Conservation (phyloP, 2,329 filamentous ascomycete species). For the Dothideomycetidae sp. region DNA sequence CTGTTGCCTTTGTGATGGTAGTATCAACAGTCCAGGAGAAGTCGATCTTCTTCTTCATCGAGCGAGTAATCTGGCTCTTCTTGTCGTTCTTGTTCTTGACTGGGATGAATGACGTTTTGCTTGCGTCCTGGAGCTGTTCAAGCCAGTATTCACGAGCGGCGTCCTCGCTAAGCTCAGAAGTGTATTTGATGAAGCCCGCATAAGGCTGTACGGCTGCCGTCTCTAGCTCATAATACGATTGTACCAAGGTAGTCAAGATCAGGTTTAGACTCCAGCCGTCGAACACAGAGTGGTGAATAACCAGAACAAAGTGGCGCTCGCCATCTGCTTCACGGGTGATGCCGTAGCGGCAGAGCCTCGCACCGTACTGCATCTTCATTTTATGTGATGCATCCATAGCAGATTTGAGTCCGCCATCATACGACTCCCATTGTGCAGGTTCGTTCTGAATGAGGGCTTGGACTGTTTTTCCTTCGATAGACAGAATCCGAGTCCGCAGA, state of each 20-base stretch:
- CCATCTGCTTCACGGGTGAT: not conserved
- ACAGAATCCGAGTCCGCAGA: slow-evolving; percentile 1
- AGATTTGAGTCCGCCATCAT: not conserved
- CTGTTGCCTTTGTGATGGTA: not conserved
- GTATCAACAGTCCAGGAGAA: not conserved
- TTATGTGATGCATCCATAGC: not conserved
- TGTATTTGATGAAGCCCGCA: slow-evolving; percentile 1
- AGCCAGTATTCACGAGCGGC: not conserved
- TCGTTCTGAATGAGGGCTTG: not conserved
- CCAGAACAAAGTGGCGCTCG: slow-evolving; percentile 2
- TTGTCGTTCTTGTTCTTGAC: not conserved
- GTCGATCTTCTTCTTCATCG: not conserved
- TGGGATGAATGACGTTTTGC: not conserved
- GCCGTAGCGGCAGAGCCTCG: slow-evolving; percentile 19
- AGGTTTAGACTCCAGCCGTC: slow-evolving; percentile 4
- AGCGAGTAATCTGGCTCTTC: not conserved
- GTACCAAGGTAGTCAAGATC: not conserved
- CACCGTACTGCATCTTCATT: slow-evolving; percentile 27
- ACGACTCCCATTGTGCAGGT: slow-evolving; percentile 15
- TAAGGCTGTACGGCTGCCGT: not conserved
- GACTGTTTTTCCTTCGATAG: not conserved
- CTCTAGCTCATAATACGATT: not conserved
- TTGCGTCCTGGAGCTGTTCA: not conserved
- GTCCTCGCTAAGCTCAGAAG: not conserved
- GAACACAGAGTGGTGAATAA: slow-evolving; percentile 3